These are phyloP conservation scores for Chalara sp. DNA, from an alignment of 2,329 filamentous ascomycete species.

Conservation along the genomic window DNA sequence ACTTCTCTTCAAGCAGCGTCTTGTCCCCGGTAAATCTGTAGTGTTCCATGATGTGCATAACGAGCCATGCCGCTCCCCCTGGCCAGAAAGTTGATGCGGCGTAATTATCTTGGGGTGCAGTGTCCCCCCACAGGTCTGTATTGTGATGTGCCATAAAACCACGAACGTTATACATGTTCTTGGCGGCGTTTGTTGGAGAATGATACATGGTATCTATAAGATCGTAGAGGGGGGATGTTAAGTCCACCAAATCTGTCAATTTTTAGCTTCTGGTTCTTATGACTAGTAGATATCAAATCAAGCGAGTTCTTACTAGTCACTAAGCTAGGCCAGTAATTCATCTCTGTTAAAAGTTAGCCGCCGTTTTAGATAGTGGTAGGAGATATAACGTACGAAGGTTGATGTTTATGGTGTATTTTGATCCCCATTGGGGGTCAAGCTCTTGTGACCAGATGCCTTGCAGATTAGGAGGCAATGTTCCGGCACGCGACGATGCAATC, in stretches of 20 bases:
- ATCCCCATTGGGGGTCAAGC: conserved; percentile 29
- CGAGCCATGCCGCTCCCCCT: conserved; percentile 31
- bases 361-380: too few relatives aligned
- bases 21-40: conserved; percentile 29
- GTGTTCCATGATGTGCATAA: conserved; percentile 30
- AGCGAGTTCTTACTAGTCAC: too few relatives aligned
- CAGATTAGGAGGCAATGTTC: conserved; percentile 27
- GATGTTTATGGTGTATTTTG: conserved; percentile 33
- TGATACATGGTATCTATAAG: too few relatives aligned
- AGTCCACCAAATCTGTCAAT: too few relatives aligned
- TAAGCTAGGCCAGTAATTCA: conserved; percentile 31
- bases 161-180: conserved; percentile 13
- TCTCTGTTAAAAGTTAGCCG: conserved; percentile 17
- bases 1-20: conserved; percentile 18
- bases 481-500: conserved; percentile 17
- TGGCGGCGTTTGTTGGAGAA: conserved; percentile 4
- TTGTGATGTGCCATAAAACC: conserved; percentile 20
- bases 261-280: too few relatives aligned
- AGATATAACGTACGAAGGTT: conserved; percentile 14
- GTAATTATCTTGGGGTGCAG: conserved; percentile 14
- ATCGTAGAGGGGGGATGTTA: too few relatives aligned
- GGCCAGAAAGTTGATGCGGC: conserved; percentile 26
- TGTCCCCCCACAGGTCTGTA: conserved; percentile 21
- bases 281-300: too few relatives aligned
- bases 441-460: conserved; percentile 32